These are phyloP conservation scores for Rhodotorula sp. DNA, from an alignment of 1,284 basidiomycete species.

Conservation along the genomic window DNA sequence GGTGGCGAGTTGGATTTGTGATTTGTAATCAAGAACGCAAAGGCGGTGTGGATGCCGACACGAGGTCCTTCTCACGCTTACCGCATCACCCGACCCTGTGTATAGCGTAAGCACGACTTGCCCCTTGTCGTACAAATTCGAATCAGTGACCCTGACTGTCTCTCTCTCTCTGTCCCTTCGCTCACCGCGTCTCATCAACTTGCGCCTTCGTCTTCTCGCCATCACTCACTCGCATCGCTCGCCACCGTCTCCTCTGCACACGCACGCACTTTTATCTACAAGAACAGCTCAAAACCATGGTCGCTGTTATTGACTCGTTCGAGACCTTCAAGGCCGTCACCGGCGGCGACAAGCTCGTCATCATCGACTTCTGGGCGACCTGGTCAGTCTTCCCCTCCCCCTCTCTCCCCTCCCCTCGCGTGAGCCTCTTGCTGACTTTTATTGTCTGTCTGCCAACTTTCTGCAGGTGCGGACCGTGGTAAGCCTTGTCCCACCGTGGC, in stretches of 20 bases:
- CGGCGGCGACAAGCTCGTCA: constrained; percentile 58
- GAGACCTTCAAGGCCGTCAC: constrained; percentile 62
- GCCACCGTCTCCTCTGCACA: not conserved
- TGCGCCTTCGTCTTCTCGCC: not conserved
- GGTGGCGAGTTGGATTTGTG: no score
- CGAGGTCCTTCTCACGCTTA: no score
- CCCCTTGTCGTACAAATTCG: not conserved
- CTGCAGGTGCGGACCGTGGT: constrained; percentile 37
- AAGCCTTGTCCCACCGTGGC: not conserved
- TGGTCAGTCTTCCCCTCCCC: constrained; percentile 50
- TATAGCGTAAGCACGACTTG: no score
- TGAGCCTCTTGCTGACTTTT: not conserved
- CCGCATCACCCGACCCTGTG: no score
- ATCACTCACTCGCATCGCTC: not conserved
- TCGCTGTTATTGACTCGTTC: constrained; percentile 57
- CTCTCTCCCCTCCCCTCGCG: not conserved
- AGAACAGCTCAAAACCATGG: constrained; percentile 46
- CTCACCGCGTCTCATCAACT: not conserved
- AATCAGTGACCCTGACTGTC: not conserved
- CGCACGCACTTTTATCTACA: not conserved
- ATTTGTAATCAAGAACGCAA: no score
- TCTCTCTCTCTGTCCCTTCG: not conserved
- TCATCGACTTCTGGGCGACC: constrained; percentile 72
- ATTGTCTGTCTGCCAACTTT: no score
- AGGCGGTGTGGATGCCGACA: no score